Evolutionary conservation across 2,329 filamentous ascomycete genomes (phyloP), one percentile per base, ranked within the genome.

Genomic region (Leptographium galeiforme): DNA sequence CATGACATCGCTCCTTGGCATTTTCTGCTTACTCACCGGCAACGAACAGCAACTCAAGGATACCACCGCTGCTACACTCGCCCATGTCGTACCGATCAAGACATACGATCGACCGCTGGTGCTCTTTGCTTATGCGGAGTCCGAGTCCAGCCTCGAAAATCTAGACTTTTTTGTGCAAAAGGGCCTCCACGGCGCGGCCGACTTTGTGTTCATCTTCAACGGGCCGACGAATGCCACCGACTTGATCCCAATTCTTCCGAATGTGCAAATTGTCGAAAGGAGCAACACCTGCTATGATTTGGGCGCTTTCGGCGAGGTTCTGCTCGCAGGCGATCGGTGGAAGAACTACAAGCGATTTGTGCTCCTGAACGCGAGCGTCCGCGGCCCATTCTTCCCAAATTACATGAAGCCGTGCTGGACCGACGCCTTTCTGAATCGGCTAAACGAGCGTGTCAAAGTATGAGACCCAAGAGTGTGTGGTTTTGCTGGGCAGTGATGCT

Each of bases 171-270:
- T 70, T 57, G 51, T 70, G 11, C 51, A 58, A 32, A 63, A 69
- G 49, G 68, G 66, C 34, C 59, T 70, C 2, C 66, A 70, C 56
- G 61, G 55, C 36, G 61, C 58, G 0, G 68, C 67, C 46, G 67
- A 70, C 57, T 70, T 70, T 56, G 58, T 70, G 54, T 70, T 70
- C 58, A 66, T 70, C 55, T 58, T 70, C 48, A 68, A 69, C 50
- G 68, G 68, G 38, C 57, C 62, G 45, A 64, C 63, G 33, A 59
- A 63, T 47, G 59, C 57, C 6, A 52, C 55, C 44, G 33, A 48
- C 4, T 39, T 51, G 12, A 61, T 70, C 48, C 67, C 67, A 1
- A 14, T 34, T 7, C 55, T 55, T 39, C 46, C 58, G 18, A 69
- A 70, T 56, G 60, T 69, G 50, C 59, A 60, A 34, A 53, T 67